Base-by-base conservation (phyloP, 2,329 filamentous ascomycete genomes). In the Chalara sp. region DNA sequence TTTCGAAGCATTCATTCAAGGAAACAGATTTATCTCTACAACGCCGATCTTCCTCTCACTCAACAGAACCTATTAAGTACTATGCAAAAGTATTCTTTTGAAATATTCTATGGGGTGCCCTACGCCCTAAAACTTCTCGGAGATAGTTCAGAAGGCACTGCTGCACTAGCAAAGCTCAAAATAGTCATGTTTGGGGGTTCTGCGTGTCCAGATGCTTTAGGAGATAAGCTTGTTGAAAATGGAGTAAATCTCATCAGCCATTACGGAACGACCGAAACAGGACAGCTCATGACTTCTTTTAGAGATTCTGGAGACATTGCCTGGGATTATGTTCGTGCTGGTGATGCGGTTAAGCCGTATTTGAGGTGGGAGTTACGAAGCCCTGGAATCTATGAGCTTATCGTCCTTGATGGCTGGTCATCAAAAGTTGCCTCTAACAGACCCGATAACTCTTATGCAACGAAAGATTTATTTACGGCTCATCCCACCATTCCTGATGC, bases 61-160 rank as follows among this genome's bases (percentile, higher is more conserved):
- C 68, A 67, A 2, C 66, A 70, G n/a, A 68, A 72, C 12, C 64
- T 82, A 1, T 63, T 76, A 1, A 61, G 66, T 5, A 72, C 72
- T 8, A 70, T 81, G 57, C 56, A 64, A 6, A 62, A 61, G 6
- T 61, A 72, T 50, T 55, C 71, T 13, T 71, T 77, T 1, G 72
- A 84, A 48, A 74, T 78, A 21, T 75, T 86, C 32, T 76, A 83
- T 51, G 75, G 72, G 3, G 83, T 86, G 0, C 83, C 83, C 0
- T 86, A 85, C 56, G 76, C 79, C 0, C 63, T 87, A 13, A 85
- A 86, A 58, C 66, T 87, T 0, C 68, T 86, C 1, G 75, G 75
- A 0, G 83, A 86, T 60, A 73, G 74, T 0, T 67, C 76, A 0
- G 71, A 75, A 13, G 83, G 82, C 0, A 70, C 83, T 11, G 58